Conservation (phyloP, 2,329 filamentous ascomycete genomes). For the Ophiostoma ips region DNA sequence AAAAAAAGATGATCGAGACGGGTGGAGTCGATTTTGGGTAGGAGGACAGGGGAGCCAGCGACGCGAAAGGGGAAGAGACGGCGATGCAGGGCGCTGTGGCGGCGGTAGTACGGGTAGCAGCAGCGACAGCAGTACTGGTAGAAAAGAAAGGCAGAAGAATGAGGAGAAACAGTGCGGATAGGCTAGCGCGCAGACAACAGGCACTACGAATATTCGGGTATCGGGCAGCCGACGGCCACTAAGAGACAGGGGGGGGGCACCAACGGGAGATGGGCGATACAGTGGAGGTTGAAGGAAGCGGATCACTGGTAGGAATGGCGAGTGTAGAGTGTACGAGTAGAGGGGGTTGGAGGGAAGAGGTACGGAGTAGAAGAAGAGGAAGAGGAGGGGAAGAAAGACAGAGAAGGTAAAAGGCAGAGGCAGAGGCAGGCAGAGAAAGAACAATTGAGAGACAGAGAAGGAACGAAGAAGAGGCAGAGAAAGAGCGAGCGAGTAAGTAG, state of each 20-base stretch:
- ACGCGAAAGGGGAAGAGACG: not conserved
- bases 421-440: not conserved
- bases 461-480: not conserved
- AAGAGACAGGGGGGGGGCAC: conserved; percentile 4
- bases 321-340: too few relatives aligned
- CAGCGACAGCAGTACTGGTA: not conserved
- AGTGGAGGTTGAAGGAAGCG: not conserved
- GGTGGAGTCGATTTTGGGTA: too few relatives aligned
- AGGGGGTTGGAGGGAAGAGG: too few relatives aligned
- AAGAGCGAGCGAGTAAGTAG: not conserved
- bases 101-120: too few relatives aligned
- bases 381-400: not conserved
- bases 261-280: conserved; percentile 3
- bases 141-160: not conserved
- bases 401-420: not conserved
- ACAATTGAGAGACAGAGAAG: not conserved
- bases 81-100: not conserved
- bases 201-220: not conserved
- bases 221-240: conserved; percentile 5
- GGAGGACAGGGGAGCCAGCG: not conserved
- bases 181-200: not conserved
- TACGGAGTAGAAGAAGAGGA: not conserved
- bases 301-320: not conserved
- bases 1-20: not conserved
- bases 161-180: not conserved